Evolutionary conservation across 2,329 filamentous ascomycete species (phyloP), one percentile per base, ranked within the genome.

Genomic region (Calonectria fujianensis): DNA sequence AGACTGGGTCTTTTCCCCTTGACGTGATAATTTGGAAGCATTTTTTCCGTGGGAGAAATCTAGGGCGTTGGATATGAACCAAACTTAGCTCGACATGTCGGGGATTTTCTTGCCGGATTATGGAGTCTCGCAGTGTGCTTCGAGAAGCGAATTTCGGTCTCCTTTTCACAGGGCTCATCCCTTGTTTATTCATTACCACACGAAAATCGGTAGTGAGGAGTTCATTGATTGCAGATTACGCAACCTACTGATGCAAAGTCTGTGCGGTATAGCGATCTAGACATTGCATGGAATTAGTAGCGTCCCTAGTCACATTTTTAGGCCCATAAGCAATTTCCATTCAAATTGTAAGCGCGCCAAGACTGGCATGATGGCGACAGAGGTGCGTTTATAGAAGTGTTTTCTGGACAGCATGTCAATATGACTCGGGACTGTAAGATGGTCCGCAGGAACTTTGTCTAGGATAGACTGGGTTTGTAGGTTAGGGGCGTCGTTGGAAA

Each of bases 31-130:
- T 41, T 63, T 63, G 57, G 35, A 41, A 29, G 24, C 35, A 13
- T 29, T 63, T 16, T 29, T 29, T 11, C 37, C 3, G 24, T 9
- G 10, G 37, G 57, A 31, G 24, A 63, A 51, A 67, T 67, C 64
- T 52, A 31, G 64, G 64, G 64, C 14, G 57, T 41, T 63, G 57
- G 16, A 29, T 14, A 61, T 63, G 14, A 41, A 29, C 57, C 13
- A 20, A 29, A 39, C 35, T 20, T 27, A 11, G 13, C n/a, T 27
- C 14, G 35, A 31, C 27, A n/a, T 18, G n/a, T 63, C 35, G 5
- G 57, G 18, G 14, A 39, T 27, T 63, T 63, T 63, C 13, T 31
- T 63, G 20, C 24, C 39, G n/a, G 32, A 27, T 63, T 37, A 39
- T 14, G 35, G 32, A 29, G 37, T 13, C 14, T 35, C 10, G 18